These are phyloP conservation scores for Zygoascus sp. DNA, from an alignment of 1,139 yeast species.

Conservation along the genomic window DNA sequence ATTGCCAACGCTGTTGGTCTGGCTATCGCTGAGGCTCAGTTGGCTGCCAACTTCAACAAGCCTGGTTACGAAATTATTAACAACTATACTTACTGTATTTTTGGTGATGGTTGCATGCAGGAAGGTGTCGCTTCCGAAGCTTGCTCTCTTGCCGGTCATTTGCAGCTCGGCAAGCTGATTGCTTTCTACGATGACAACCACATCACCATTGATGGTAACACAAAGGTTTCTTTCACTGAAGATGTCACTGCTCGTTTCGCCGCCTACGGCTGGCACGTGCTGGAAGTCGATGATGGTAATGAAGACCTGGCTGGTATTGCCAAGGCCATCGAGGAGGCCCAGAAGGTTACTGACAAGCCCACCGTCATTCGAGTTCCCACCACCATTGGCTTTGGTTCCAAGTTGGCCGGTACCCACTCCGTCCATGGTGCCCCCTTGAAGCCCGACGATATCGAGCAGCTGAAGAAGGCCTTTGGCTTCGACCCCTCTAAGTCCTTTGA, in stretches of 20 bases:
- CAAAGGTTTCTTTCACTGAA: constrained; percentile 90
- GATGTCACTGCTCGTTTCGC: constrained; percentile 81
- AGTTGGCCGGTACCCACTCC: constrained; percentile 77
- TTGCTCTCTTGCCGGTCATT: constrained; percentile 91
- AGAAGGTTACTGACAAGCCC: constrained; percentile 65
- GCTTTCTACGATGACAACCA: constrained; percentile 97
- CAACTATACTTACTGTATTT: constrained; percentile 71
- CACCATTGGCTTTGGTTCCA: constrained; percentile 92
- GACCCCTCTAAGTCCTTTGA: constrained; percentile 76
- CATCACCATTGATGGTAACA: constrained; percentile 95
- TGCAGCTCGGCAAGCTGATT: constrained; percentile 89
- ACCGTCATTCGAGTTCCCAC: constrained; percentile 85
- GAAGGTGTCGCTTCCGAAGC: constrained; percentile 98
- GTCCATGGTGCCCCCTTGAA: constrained; percentile 98
- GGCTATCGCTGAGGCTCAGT: constrained; percentile 90
- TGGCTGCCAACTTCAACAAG: constrained; percentile 92
- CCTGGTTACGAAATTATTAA: constrained; percentile 65
- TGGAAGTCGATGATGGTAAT: constrained; percentile 78
- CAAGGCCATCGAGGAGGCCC: constrained; percentile 57
- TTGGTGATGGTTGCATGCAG: constrained; percentile 98
- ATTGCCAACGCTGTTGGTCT: constrained; percentile 93
- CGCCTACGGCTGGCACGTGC: constrained; percentile 93
- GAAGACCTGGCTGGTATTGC: constrained; percentile 68
- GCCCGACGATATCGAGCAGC: constrained; percentile 85
- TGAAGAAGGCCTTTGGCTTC: constrained; percentile 83